Conservation (phyloP, 208 protist species). For the Endotrypanum monterogeii region DNA sequence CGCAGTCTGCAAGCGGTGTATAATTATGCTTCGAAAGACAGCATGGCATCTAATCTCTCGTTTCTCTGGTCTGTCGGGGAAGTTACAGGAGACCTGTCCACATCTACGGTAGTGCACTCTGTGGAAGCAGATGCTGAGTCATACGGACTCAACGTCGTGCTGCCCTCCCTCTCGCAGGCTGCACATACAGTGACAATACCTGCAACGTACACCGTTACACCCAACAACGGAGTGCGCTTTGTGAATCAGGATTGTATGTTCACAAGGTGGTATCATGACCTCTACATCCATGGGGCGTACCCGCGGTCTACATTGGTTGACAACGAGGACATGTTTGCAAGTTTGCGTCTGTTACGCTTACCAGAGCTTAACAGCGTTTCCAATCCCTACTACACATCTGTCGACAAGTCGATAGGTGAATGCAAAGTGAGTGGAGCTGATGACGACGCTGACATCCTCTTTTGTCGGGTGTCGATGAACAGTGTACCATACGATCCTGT, state of each 20-base stretch:
- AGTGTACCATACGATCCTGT: constrained; percentile 10
- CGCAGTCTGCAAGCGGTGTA: constrained; percentile 4
- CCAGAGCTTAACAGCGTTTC: constrained; percentile 7
- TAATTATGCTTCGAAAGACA: constrained; percentile 27
- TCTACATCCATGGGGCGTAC: constrained; percentile 33
- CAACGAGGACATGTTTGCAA: background rate
- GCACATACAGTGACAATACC: constrained; percentile 32
- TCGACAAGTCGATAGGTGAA: background rate
- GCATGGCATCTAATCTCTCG: constrained; percentile 28
- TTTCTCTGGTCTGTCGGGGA: constrained; percentile 38
- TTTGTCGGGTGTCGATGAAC: constrained; percentile 19
- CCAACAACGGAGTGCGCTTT: constrained; percentile 31
- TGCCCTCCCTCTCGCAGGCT: constrained; percentile 27
- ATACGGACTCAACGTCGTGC: constrained; percentile 35
- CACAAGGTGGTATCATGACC: constrained; percentile 16
- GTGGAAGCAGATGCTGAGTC: constrained; percentile 20
- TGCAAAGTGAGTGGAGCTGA: constrained; percentile 14
- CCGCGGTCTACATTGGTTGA: constrained; percentile 19
- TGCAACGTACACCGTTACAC: constrained; percentile 8
- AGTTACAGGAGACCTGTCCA: constrained; percentile 31
- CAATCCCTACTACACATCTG: constrained; percentile 10
- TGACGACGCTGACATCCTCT: constrained; percentile 5
- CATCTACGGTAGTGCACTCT: constrained; percentile 29
- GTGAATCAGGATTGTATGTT: constrained; percentile 29
- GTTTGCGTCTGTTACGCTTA: constrained; percentile 18